Percentiles rank a stretch among this genome's conserved stretches.
phyloP scores from a whole-genome alignment of 192 early-diverging fungal genomes.

The Coemansia sp. region DNA sequence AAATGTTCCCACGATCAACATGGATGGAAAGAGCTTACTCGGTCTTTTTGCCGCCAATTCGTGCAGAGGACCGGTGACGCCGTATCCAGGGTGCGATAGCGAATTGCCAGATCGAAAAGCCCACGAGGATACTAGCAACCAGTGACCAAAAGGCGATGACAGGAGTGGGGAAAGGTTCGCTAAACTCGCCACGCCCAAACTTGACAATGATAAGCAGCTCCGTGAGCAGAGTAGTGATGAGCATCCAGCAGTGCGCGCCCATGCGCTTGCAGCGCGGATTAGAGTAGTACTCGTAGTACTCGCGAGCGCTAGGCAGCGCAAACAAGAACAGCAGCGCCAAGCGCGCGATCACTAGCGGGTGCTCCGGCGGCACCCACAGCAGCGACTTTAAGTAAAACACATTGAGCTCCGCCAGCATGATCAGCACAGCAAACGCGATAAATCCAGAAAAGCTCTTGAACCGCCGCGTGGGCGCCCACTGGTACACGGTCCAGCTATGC shows the following conservation, averaged over 20 bases:
- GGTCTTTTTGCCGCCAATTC: neutral
- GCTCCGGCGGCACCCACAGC: conserved; percentile 88
- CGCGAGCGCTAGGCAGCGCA: conserved; percentile 82
- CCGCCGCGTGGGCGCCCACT: conserved; percentile 86
- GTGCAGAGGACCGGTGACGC: neutral
- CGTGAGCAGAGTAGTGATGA: conserved; percentile 82
- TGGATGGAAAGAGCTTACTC: neutral
- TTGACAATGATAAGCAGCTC: conserved; percentile 93
- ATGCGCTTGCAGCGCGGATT: conserved; percentile 82
- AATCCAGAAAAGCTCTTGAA: conserved; percentile 88
- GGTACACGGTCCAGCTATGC: conserved; percentile 90
- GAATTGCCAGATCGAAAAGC: conserved; percentile 82
- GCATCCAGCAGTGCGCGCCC: conserved; percentile 92
- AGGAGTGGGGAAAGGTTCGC: conserved; percentile 68
- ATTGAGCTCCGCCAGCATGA: conserved; percentile 77
- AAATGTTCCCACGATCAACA: neutral
- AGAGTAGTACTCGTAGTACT: conserved; percentile 86
- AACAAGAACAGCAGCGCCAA: conserved; percentile 82
- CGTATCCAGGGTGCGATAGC: conserved; percentile 34
- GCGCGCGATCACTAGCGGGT: conserved; percentile 76
- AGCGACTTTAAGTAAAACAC: conserved; percentile 95
- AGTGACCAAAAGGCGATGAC: conserved; percentile 77
- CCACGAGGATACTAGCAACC: conserved; percentile 60
- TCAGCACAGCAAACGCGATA: conserved; percentile 64
- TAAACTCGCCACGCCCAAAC: conserved; percentile 85